Evolutionary conservation across 352 stramenopile species (phyloP).

Genomic region (Phytophthora europaea): DNA sequence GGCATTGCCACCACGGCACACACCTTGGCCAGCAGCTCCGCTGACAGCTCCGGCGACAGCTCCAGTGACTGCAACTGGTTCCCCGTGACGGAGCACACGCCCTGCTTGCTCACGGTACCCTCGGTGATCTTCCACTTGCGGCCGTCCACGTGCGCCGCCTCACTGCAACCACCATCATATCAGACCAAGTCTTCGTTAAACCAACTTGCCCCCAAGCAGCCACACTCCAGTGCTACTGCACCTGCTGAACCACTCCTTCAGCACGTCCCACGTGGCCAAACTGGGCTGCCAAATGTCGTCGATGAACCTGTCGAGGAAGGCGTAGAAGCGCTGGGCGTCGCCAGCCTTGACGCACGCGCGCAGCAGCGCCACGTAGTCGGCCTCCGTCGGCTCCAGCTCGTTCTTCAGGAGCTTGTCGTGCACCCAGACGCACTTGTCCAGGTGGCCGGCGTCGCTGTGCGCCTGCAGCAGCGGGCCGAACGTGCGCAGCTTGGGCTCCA

Average conservation of each 20-base stretch:
- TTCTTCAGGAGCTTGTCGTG: constrained; percentile 58
- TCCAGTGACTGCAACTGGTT: constrained; percentile 79
- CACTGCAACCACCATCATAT: constrained; percentile 43
- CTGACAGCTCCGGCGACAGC: constrained; percentile 50
- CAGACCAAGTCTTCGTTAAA: constrained; percentile 14
- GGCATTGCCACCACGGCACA: constrained; percentile 4
- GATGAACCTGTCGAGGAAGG: constrained; percentile 63
- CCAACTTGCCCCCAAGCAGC: constrained; percentile 9
- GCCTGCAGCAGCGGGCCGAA: constrained; percentile 75
- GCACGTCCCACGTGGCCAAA: constrained; percentile 58
- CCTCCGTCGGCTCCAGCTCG: constrained; percentile 65
- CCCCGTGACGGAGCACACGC: constrained; percentile 69
- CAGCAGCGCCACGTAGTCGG: constrained; percentile 74
- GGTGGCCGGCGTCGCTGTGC: constrained; percentile 59
- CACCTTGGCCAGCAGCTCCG: constrained; percentile 76
- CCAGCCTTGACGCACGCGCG: constrained; percentile 50
- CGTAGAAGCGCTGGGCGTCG: constrained; percentile 62
- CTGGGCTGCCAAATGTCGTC: constrained; percentile 68
- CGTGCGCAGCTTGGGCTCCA: constrained; percentile 77
- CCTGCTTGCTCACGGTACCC: constrained; percentile 60
- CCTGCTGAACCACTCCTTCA: constrained; percentile 83
- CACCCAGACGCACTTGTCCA: constrained; percentile 69
- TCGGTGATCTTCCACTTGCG: constrained; percentile 65
- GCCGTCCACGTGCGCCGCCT: constrained; percentile 67
- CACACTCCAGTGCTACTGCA: constrained; percentile 20